phyloP scores from a whole-genome alignment of 495 filamentous ascomycete genomes.

The Penicillium pulvis region DNA sequence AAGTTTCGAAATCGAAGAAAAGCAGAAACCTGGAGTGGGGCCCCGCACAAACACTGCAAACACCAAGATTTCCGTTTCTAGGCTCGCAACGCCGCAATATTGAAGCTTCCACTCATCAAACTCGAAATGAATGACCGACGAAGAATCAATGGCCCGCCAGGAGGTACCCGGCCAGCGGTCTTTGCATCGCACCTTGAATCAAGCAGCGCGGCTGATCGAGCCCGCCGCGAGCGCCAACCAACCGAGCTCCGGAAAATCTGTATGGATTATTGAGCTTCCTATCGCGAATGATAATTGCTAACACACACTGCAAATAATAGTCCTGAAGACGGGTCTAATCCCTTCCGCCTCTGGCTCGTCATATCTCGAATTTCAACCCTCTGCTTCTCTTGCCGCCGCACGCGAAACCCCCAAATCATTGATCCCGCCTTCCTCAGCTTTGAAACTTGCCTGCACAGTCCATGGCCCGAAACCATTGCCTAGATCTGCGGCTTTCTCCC shows the following conservation, averaged over 20 bases:
- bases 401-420: slow-evolving; percentile 51
- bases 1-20: slow-evolving; percentile 24
- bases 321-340: slow-evolving; percentile 86
- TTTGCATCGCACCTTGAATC: slow-evolving; percentile 55
- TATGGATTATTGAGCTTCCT: slow-evolving; percentile 44
- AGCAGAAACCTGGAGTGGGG: slow-evolving; percentile 29
- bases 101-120: slow-evolving; percentile 20
- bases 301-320: slow-evolving; percentile 43
- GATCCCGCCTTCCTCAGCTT: slow-evolving; percentile 56
- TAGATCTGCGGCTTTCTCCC: slow-evolving; percentile 83
- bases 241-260: slow-evolving; percentile 80
- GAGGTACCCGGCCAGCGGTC: slow-evolving; percentile 74
- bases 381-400: slow-evolving; percentile 49
- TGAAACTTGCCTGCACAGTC: slow-evolving; percentile 90
- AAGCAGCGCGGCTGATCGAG: slow-evolving; percentile 39
- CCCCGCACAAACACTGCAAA: slow-evolving; percentile 47
- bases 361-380: slow-evolving; percentile 82
- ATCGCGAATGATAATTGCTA: slow-evolving; percentile 12
- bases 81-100: slow-evolving; percentile 21
- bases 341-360: slow-evolving; percentile 93
- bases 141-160: slow-evolving; percentile 84
- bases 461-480: slow-evolving; percentile 92
- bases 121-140: slow-evolving; percentile 77
- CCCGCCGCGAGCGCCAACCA: slow-evolving; percentile 56
- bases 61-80: slow-evolving; percentile 43